Evolutionary conservation across 2,329 filamentous ascomycete genomes (phyloP).

Genomic region (Aspergillus texensis): DNA sequence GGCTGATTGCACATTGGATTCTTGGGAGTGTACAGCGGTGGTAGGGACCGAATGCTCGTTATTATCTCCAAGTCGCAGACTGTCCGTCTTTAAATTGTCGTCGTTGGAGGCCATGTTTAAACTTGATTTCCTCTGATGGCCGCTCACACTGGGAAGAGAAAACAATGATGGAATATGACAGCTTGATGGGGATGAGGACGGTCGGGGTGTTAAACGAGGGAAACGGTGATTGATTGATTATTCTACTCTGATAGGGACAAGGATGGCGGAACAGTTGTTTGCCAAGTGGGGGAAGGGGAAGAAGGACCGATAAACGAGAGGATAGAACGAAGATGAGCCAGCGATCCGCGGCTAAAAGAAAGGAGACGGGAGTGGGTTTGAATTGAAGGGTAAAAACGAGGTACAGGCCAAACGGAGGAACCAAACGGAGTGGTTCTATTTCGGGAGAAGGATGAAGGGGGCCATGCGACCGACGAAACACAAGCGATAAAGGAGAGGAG

Average conservation of each 20-base stretch:
- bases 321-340: slow-evolving; percentile 1
- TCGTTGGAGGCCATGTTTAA: slow-evolving; percentile 25
- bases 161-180: neutral
- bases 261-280: neutral
- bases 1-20: slow-evolving; percentile 18
- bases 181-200: neutral
- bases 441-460: slow-evolving; percentile 10
- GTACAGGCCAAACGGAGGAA: slow-evolving; percentile 3
- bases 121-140: neutral
- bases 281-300: neutral
- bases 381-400: neutral
- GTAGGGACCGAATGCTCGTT: slow-evolving; percentile 22
- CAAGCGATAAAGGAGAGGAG: slow-evolving; percentile 7
- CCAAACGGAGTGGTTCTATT: slow-evolving; percentile 5
- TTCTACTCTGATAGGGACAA: neutral
- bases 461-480: slow-evolving; percentile 19
- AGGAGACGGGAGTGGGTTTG: neutral
- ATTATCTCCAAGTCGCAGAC: slow-evolving; percentile 15
- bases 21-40: slow-evolving; percentile 24
- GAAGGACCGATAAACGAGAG: slow-evolving; percentile 2
- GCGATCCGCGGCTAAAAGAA: slow-evolving; percentile 13
- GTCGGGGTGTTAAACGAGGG: neutral
- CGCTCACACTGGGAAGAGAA: neutral
- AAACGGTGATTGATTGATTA: neutral
- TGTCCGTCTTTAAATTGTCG: slow-evolving; percentile 25